Base-by-base conservation (phyloP, 1,284 basidiomycete genomes). In the Ustilago curta region DNA sequence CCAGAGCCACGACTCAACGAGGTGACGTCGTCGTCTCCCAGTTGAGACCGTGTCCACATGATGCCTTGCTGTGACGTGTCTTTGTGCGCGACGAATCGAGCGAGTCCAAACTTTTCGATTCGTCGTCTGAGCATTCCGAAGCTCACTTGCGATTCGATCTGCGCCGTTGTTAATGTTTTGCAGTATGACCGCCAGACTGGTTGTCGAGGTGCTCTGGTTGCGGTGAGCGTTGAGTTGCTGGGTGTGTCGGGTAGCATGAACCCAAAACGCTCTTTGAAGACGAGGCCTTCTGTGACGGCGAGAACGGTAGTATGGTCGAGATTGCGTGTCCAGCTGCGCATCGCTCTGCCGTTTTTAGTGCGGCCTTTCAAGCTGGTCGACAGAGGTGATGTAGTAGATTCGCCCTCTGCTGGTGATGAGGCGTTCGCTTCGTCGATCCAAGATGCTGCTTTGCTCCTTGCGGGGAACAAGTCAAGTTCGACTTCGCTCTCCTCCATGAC, bases 401-500 rank as follows among this genome's bases (percentile, higher is more conserved):
- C 43, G 27, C 35, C 7, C 21, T 50, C 14, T 8, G 12, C 16
- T 2, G 40, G 9, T n/a, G 19, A 21, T 3, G 43, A 8, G 4
- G 4, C 23, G 4, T 23, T 29, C 1, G 9, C 8, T 11, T n/a
- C 31, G 11, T 63, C 21, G 45, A 25, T 37, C 4, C 14, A 5
- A 8, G 47, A 7, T 3, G 48, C 21, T 1, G 65, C 12, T 25
- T 54, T 63, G 21, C 43, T 51, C 14, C 70, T 39, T 2, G 71
- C 48, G 12, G 70, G 71, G 25, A 75, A 71, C 4, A 75, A 57
- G 35, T 84, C 77, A 7, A 84, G 61, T 45, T 84, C 83, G 11
- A 84, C 79, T 55, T 82, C 82, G 67, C 78, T 84, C 60, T 83
- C 80, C 44, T 84, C 83, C 45, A 84, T 71, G n/a, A 84, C 83